Evolutionary conservation across 169 alveolate species (phyloP).

Genomic region (Cryptosporidium felis): DNA sequence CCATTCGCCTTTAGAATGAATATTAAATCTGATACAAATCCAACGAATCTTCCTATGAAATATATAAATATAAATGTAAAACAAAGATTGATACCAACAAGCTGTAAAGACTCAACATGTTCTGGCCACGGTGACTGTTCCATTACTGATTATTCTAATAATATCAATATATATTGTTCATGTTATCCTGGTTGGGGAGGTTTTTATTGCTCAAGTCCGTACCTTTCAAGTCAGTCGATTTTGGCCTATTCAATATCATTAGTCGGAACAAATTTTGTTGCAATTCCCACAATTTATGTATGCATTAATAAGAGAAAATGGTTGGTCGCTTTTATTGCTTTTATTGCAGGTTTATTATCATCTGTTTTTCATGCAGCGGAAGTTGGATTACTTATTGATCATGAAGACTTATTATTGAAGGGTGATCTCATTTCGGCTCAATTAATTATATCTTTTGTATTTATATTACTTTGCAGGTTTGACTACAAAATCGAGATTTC

Average conservation of each 20-base stretch:
- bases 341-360: slow-evolving; percentile 61
- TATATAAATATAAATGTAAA: slow-evolving; percentile 5
- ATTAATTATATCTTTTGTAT: slow-evolving; percentile 42
- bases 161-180: slow-evolving; percentile 51
- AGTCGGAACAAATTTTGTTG: slow-evolving; percentile 68
- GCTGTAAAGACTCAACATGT: slow-evolving; percentile 24
- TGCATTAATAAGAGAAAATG: slow-evolving; percentile 39
- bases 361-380: slow-evolving; percentile 68
- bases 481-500: slow-evolving; percentile 18
- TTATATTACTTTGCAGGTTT: slow-evolving; percentile 56
- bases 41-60: slow-evolving; percentile 8
- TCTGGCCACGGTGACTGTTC: slow-evolving; percentile 67
- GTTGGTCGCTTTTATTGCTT: slow-evolving; percentile 48
- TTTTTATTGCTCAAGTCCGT: slow-evolving; percentile 47
- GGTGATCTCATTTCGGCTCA: slow-evolving; percentile 67
- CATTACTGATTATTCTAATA: neutral
- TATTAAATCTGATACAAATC: neutral
- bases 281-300: slow-evolving; percentile 57
- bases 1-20: slow-evolving; percentile 30
- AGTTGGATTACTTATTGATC: slow-evolving; percentile 46
- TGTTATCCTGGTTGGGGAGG: slow-evolving; percentile 73
- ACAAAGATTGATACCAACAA: slow-evolving; percentile 3
- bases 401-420: slow-evolving; percentile 16
- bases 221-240: slow-evolving; percentile 34
- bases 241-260: slow-evolving; percentile 52